Evolutionary conservation across 257 asterid genomes (phyloP).

Genomic region (Penstemon eatonii): DNA sequence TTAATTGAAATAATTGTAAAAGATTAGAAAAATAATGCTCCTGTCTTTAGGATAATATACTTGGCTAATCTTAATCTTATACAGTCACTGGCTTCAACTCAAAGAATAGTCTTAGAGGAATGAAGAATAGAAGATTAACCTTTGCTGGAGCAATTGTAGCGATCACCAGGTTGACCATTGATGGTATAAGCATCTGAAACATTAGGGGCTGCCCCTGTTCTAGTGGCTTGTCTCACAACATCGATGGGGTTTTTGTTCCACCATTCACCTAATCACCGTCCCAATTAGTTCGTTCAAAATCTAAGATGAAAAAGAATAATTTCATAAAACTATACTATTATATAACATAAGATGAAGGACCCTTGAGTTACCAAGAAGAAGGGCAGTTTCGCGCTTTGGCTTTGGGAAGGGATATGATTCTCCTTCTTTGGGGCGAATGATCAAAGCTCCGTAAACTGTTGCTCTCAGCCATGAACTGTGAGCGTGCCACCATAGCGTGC

Average conservation of each 20-base stretch:
- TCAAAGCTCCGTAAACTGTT: conserved; percentile 77
- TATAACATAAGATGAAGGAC: background rate
- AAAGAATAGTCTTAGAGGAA: too few species aligned
- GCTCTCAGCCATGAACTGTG: conserved; percentile 98
- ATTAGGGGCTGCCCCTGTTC: conserved; percentile 81
- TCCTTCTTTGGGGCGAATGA: conserved; percentile 69
- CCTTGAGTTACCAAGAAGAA: conserved; percentile 61
- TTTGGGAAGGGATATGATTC: conserved; percentile 71
- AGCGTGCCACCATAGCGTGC: conserved; percentile 97
- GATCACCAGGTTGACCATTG: conserved; percentile 96
- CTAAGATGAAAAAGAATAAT: background rate
- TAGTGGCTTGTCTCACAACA: conserved; percentile 65
- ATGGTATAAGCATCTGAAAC: conserved; percentile 83
- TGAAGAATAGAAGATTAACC: conserved; percentile 33
- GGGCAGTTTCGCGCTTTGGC: conserved; percentile 65
- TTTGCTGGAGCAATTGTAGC: conserved; percentile 71
- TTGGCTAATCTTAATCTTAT: too few species aligned
- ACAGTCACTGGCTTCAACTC: too few species aligned
- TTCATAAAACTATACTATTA: background rate
- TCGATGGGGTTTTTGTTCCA: conserved; percentile 88
- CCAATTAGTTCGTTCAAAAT: background rate
- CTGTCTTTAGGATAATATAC: too few species aligned
- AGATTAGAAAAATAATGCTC: too few species aligned
- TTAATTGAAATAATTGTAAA: too few species aligned
- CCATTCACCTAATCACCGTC: conserved; percentile 76